A percentile compares a stretch with the other conserved stretches of the same genome.
Conservation (phyloP, 208 protist species). For the Trichomonas vaginalis region DNA sequence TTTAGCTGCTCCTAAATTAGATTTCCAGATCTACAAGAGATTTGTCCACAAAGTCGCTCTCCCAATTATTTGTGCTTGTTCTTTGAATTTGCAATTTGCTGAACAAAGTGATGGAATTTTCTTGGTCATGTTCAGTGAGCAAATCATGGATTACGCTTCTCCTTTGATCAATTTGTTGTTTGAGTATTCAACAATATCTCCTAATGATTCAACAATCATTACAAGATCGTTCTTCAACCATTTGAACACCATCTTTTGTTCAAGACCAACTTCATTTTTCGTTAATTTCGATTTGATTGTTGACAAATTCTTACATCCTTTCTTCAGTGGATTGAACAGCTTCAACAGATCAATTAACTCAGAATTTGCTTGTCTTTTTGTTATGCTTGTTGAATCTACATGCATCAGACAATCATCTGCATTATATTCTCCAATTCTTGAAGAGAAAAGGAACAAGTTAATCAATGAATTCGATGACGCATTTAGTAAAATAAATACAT, state of each 20-base stretch:
- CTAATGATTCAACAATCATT: background rate
- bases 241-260: background rate
- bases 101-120: background rate
- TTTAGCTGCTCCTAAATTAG: background rate
- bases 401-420: background rate
- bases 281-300: background rate
- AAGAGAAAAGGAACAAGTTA: background rate
- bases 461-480: background rate
- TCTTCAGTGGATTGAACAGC: background rate
- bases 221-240: background rate
- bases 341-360: background rate
- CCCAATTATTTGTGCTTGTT: background rate
- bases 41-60: background rate
- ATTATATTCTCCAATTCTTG: background rate
- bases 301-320: background rate
- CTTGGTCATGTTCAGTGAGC: background rate
- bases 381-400: background rate
- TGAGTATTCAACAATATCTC: background rate
- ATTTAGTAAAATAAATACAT: background rate
- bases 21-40: background rate
- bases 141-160: background rate
- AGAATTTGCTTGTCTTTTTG: background rate
- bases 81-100: background rate
- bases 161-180: background rate
- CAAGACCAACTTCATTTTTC: background rate